These are phyloP conservation scores for Sorghum bicolor DNA, from an alignment of 176 grass and related monocot species.

Conservation along the genomic window Sorghum_bicolor_NCBIv3 NC_012876.2:58204501-58205000, in stretches of 20 bases:
- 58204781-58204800: neutral
- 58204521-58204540: too few relatives aligned
- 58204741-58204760: slow-evolving; percentile 20
- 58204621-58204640: too few relatives aligned
- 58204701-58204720: neutral
- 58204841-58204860: neutral
- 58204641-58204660: neutral
- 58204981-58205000: slow-evolving; percentile 58
- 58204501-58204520: too few relatives aligned
- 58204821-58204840: neutral
- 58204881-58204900: neutral
- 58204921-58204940: slow-evolving; percentile 38
- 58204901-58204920: slow-evolving; percentile 18
- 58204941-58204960: neutral
- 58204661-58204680: neutral
- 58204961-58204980: slow-evolving; percentile 33
- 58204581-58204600: too few relatives aligned
- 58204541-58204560: too few relatives aligned
- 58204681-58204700: neutral
- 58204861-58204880: slow-evolving; percentile 1
- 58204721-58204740: slow-evolving; percentile 21
- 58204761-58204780: neutral
- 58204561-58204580: too few relatives aligned
- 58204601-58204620: too few relatives aligned
- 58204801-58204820: neutral